Evolutionary conservation across 1,284 basidiomycete species (phyloP), one percentile per base, ranked within the genome.

Genomic region (Trichosporon asahii): DNA sequence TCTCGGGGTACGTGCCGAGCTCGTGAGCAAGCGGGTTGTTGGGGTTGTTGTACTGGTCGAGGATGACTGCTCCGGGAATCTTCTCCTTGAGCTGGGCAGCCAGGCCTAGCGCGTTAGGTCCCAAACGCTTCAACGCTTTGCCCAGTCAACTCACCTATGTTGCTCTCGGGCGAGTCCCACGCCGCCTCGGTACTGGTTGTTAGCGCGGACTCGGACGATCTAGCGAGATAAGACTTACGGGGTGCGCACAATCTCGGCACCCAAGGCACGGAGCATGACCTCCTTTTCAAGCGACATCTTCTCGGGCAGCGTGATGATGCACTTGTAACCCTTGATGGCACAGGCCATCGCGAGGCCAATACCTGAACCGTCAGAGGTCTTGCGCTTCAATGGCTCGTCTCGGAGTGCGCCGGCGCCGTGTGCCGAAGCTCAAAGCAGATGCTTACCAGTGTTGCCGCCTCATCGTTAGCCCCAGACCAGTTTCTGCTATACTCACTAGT

Each of bases 201-300:
- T 64, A 77, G 66, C 67, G 40, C 21, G 12, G 40, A n/a, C 33
- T 31, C 5, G 18, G 23, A 8, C 15, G 4, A 25, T n/a, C 40
- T 44, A n/a, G 40, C 40, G 40, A 44, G 40, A 44, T 44, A 18
- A 27, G 0, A 74, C 91, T 29, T 89, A 95, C n/a, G 95, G 95
- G 12, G 96, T 98, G 68, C 96, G 90, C 66, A 98, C 87, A 66
- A 99, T 94, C 82, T 95, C 91, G 3, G 96, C 95, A 11, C 96
- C 96, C 2, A 98, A 87, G 0, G 94, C 94, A 68, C 92, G 89
- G 61, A 99, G 86, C 49, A 93, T 89, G 11, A 93, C 93, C 85
- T 96, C 94, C 84, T 99, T 99, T 85, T 99, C 95, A 70, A 90
- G 84, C 3, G 92, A 94, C 96, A 98, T 99, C 86, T 98, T 99